phyloP scores from a whole-genome alignment of 2,329 filamentous ascomycete genomes.

The Neurospora crassa region DNA sequence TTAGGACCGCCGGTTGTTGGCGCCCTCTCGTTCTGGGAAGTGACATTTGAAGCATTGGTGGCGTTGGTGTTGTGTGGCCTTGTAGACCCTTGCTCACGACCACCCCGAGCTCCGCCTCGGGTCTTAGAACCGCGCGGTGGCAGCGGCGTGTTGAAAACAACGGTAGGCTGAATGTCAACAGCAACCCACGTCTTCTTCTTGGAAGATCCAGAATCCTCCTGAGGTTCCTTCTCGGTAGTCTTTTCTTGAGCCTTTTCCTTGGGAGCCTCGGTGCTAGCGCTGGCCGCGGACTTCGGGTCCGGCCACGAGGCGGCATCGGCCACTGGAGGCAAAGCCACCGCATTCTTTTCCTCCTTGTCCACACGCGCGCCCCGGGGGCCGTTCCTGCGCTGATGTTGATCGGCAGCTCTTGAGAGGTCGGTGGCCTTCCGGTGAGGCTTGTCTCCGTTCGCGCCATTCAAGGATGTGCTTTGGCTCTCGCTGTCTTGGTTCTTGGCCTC shows the following conservation, averaged over 20 bases:
- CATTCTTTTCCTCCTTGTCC: slow-evolving; percentile 32
- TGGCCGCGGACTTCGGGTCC: slow-evolving; percentile 70
- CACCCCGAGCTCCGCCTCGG: slow-evolving; percentile 38
- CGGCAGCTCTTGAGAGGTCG: slow-evolving; percentile 32
- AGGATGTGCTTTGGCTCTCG: slow-evolving; percentile 14
- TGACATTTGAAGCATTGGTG: slow-evolving; percentile 9
- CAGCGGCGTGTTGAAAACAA: slow-evolving; percentile 78
- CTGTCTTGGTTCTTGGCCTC: slow-evolving; percentile 34
- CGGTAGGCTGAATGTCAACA: slow-evolving; percentile 66
- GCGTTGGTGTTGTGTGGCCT: slow-evolving; percentile 19
- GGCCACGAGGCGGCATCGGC: slow-evolving; percentile 79
- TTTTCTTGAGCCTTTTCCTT: slow-evolving; percentile 64
- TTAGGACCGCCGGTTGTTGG: slow-evolving; percentile 18
- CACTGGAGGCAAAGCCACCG: slow-evolving; percentile 47
- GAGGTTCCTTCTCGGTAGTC: slow-evolving; percentile 53
- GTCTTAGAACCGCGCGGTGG: slow-evolving; percentile 43
- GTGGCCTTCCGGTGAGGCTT: slow-evolving; percentile 33
- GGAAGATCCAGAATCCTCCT: slow-evolving; percentile 40
- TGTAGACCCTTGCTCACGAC: slow-evolving; percentile 26
- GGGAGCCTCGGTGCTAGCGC: slow-evolving; percentile 52
- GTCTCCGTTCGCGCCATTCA: slow-evolving; percentile 26
- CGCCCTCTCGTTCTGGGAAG: slow-evolving; percentile 27
- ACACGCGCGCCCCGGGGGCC: slow-evolving; percentile 36
- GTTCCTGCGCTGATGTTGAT: slow-evolving; percentile 30
- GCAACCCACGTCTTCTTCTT: slow-evolving; percentile 68